Percentiles rank a stretch among this genome's conserved stretches.
Conservation (phyloP, 108 stramenopile species). For the Pseudonitzschia multiseries region DNA sequence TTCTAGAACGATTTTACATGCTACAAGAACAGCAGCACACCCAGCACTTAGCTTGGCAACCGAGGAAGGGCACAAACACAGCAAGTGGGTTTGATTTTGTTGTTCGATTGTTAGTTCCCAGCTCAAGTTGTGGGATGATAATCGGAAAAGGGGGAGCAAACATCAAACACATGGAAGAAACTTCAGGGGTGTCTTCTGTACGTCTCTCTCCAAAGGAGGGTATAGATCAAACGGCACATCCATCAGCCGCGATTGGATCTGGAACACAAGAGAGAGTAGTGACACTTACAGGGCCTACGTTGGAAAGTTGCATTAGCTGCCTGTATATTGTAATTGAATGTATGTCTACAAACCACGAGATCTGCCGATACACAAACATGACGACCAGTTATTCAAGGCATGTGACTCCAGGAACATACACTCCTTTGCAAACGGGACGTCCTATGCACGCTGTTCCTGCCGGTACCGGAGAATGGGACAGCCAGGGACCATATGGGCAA, state of each 20-base stretch:
- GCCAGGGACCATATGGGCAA: constrained; percentile 10
- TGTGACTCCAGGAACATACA: constrained; percentile 12
- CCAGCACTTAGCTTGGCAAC: constrained; percentile 43
- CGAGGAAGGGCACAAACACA: constrained; percentile 17
- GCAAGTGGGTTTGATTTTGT: constrained; percentile 47
- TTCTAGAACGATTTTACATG: constrained; percentile 57
- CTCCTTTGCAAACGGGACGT: constrained; percentile 8
- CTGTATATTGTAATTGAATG: constrained; percentile 54
- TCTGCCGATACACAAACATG: constrained; percentile 75
- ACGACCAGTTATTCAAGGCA: constrained; percentile 73
- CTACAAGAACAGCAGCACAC: constrained; percentile 56
- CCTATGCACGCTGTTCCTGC: background rate
- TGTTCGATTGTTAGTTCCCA: constrained; percentile 73
- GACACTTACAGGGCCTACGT: constrained; percentile 63
- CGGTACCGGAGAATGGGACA: constrained; percentile 22
- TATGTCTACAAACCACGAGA: constrained; percentile 68
- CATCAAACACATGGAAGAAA: constrained; percentile 73
- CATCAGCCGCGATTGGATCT: constrained; percentile 14
- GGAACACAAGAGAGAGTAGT: constrained; percentile 67
- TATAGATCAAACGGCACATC: constrained; percentile 17
- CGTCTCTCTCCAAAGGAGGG: constrained; percentile 69
- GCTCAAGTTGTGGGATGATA: constrained; percentile 78
- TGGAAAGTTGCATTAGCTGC: constrained; percentile 52
- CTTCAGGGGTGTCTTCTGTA: constrained; percentile 63
- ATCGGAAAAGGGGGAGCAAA: constrained; percentile 79